Base-by-base conservation (phyloP, 1,284 basidiomycete species). In the Apiotrichum laibachii region DNA sequence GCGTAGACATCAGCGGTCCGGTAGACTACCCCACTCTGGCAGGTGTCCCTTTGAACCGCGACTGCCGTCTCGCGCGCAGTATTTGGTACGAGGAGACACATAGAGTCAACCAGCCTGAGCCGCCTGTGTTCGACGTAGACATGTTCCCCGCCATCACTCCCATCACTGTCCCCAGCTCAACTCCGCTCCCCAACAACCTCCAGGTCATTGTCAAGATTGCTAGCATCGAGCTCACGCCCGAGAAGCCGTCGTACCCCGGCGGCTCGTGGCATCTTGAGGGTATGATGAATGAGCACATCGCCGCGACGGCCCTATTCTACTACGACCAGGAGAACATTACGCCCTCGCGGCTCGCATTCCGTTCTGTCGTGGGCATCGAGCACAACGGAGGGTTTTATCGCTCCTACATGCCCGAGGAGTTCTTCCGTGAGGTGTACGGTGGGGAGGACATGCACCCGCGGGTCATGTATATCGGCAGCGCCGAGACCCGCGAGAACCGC, bases 151-250 rank as follows among this genome's bases (percentile, higher is more conserved):
- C 6, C 7, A 0, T 16, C 10, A 19, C 21, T 4, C 11, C n/a
- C 35, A 19, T 13, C 7, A 7, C 21, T 8, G 37, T 5, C 22
- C 8, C 13, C 6, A 42, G n/a, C n/a, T n/a, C n/a, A n/a, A n/a
- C n/a, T n/a, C n/a, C n/a, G 2, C 9, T 3, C 13, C 19, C 46
- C 31, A 18, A 47, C 13, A 44, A 44, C 43, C 45, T 62, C 13
- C 60, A 62, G 22, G 56, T 56, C 26, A 62, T 62, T n/a, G 56
- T 62, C 50, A 62, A 62, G 37, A 39, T 62, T 0, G 60, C 57
- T 40, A 62, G 56, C 60, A 59, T 62, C 47, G 46, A 58, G 43
- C 60, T 62, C 13, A 56, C 60, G 19, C 60, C 60, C 19, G 60
- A 62, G 18, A 59, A 59, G 34, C 60, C 60, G 3, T 10, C 22